Evolutionary conservation across 129 eudicot genomes (phyloP).

Genomic region (Dittrichia graveolens): DNA sequence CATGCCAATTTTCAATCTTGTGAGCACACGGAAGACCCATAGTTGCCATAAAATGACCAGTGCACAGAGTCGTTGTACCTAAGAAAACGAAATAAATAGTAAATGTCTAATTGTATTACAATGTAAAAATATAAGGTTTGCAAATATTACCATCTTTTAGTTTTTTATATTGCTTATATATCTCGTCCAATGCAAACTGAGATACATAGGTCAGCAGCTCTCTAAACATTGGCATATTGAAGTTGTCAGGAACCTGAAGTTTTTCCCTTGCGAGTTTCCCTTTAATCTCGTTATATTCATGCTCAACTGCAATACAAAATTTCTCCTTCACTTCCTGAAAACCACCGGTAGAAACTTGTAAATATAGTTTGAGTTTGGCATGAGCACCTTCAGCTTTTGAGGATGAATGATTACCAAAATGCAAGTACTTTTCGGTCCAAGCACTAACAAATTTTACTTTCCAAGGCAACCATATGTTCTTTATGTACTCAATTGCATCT

Average conservation of each 20-base stretch:
- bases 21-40: constrained; percentile 12
- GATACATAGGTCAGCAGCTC: neutral
- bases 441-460: constrained; percentile 22
- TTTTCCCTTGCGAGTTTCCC: neutral
- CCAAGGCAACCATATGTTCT: constrained; percentile 20
- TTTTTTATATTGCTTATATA: constrained; percentile 7
- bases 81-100: neutral
- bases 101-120: neutral
- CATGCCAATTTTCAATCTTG: neutral
- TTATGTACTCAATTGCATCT: constrained; percentile 14
- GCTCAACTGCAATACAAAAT: constrained; percentile 15
- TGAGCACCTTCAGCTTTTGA: constrained; percentile 30
- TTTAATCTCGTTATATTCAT: neutral
- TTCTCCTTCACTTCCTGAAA: constrained; percentile 20
- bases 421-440: constrained; percentile 17
- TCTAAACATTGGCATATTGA: neutral
- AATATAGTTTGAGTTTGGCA: constrained; percentile 20
- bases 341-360: constrained; percentile 25
- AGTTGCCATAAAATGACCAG: neutral
- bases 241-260: neutral
- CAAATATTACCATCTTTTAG: constrained; percentile 1
- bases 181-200: constrained; percentile 1
- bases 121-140: neutral
- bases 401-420: constrained; percentile 19
- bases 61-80: constrained; percentile 4